Evolutionary conservation across 2,329 filamentous ascomycete genomes (phyloP).

Genomic region (Xylariaceae sp.): DNA sequence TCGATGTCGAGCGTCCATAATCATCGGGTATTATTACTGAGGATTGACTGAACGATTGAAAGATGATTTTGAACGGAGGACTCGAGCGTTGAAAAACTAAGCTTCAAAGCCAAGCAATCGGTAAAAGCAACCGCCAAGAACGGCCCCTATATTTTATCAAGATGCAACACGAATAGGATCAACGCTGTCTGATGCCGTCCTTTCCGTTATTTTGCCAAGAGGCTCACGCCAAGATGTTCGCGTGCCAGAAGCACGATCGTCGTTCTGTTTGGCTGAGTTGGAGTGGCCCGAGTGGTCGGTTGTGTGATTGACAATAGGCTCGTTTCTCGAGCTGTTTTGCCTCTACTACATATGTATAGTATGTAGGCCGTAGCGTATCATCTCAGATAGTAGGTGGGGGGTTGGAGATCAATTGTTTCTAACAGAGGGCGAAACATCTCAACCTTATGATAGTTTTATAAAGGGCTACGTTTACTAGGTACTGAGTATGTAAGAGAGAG

Average conservation of each 20-base stretch:
- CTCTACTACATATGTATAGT: too few relatives aligned
- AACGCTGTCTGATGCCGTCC: constrained; percentile 17
- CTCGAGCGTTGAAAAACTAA: neutral
- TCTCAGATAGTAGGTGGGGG: neutral
- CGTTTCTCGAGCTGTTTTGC: neutral
- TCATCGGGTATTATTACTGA: neutral
- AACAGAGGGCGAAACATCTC: neutral
- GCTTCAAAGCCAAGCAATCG: neutral
- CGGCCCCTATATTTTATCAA: constrained; percentile 22
- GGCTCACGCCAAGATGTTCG: constrained; percentile 22
- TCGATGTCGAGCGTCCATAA: neutral
- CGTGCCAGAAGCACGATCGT: constrained; percentile 25
- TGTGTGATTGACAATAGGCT: neutral
- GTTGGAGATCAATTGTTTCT: neutral
- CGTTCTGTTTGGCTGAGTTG: constrained; percentile 2
- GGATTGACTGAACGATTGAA: neutral
- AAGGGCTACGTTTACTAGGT: too few relatives aligned
- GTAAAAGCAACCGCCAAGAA: constrained; percentile 1
- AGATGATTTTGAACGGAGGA: neutral
- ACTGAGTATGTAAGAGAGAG: too few relatives aligned
- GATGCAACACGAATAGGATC: constrained; percentile 13
- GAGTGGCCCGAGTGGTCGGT: neutral
- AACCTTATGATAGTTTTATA: neutral
- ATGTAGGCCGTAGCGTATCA: neutral
- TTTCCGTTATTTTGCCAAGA: constrained; percentile 28